phyloP scores from a whole-genome alignment of 2,329 filamentous ascomycete genomes.

The Chaetomium sp. region DNA sequence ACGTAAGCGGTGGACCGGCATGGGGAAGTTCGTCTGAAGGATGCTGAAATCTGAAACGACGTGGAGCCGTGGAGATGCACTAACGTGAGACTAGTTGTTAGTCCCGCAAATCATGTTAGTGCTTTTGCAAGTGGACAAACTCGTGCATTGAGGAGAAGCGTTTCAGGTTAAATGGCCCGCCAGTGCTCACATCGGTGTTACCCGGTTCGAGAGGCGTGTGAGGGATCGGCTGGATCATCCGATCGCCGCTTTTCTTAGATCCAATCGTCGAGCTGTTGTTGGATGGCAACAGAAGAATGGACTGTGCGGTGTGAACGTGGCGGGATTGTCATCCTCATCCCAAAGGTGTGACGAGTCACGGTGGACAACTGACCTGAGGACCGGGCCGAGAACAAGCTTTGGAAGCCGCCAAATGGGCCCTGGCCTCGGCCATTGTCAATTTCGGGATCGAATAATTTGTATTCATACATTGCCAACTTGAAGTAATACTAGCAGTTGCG shows the following conservation, averaged over 20 bases:
- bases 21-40: constrained; percentile 16
- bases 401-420: neutral
- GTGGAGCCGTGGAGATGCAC: neutral
- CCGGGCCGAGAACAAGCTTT: neutral
- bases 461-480: no score
- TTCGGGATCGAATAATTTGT: no score
- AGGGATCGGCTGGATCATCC: constrained; percentile 15
- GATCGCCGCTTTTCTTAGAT: neutral
- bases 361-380: neutral
- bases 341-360: neutral
- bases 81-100: neutral
- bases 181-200: neutral
- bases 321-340: neutral
- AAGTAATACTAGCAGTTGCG: no score
- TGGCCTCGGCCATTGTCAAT: neutral
- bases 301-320: neutral
- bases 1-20: neutral
- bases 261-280: neutral
- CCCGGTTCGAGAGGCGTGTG: constrained; percentile 2
- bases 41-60: constrained; percentile 12
- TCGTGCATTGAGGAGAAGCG: constrained; percentile 7
- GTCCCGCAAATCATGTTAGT: neutral
- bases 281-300: neutral
- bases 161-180: constrained; percentile 21
- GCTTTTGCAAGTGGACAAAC: neutral